These are phyloP conservation scores for Nannizziopsis barbatae DNA, from an alignment of 2,329 filamentous ascomycete species.

Conservation along the genomic window DNA sequence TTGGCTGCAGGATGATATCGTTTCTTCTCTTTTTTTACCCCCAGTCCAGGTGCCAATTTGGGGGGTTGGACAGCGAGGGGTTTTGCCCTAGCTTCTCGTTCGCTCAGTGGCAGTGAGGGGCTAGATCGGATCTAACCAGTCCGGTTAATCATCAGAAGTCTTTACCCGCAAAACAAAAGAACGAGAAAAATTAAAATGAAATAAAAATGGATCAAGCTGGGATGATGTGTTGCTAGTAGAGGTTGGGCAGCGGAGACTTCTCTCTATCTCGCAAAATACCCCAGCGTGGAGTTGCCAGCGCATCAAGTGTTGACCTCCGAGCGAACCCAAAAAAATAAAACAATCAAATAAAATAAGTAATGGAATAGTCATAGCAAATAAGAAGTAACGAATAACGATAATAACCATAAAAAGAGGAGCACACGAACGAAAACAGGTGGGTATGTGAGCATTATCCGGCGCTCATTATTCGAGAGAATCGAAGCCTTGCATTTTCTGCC, in stretches of 20 bases:
- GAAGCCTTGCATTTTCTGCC: neutral
- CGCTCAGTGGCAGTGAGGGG: neutral
- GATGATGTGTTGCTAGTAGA: constrained; percentile 1
- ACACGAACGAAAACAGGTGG: constrained; percentile 13
- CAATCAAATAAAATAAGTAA: too few relatives aligned
- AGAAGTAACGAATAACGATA: neutral
- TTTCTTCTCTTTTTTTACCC: too few relatives aligned
- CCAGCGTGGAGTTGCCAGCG: constrained; percentile 22
- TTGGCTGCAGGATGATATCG: constrained; percentile 7
- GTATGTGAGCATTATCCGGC: too few relatives aligned
- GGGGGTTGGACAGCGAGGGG: neutral
- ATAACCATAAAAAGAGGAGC: constrained; percentile 17
- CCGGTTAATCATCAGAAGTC: constrained; percentile 4
- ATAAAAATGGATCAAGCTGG: constrained; percentile 2
- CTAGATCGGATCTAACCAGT: constrained; percentile 5
- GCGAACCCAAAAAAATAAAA: constrained; percentile 10
- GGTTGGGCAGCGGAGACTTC: constrained; percentile 22
- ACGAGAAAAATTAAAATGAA: neutral
- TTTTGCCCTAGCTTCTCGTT: constrained; percentile 3
- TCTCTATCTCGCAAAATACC: constrained; percentile 20
- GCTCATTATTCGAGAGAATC: neutral
- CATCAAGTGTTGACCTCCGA: constrained; percentile 16
- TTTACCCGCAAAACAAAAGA: neutral
- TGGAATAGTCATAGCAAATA: too few relatives aligned
- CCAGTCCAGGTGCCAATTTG: neutral